Conservation (phyloP, 164 flowering plant species). For the Sextonia rubra region DNA sequence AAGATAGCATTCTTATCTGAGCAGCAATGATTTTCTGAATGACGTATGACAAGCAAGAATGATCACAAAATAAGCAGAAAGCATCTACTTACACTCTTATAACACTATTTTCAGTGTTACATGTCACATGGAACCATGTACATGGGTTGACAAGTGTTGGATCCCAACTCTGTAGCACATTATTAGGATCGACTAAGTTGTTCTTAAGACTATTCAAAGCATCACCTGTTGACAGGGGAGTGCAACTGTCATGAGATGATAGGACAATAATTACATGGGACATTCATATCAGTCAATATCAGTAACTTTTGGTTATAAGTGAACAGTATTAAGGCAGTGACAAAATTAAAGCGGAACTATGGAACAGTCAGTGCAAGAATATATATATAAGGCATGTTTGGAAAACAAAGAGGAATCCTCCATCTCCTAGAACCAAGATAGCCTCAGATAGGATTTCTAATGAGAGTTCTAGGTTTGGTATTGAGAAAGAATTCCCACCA, state of each 20-base stretch:
- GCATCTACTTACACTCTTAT: constrained; percentile 73
- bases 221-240: constrained; percentile 57
- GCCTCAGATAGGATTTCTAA: too few relatives aligned
- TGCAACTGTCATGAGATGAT: not conserved
- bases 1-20: not conserved
- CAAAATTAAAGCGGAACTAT: too few relatives aligned
- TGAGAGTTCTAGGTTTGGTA: too few relatives aligned
- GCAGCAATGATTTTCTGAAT: not conserved
- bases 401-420: too few relatives aligned
- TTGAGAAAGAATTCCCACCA: too few relatives aligned
- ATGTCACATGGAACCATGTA: constrained; percentile 95
- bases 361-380: too few relatives aligned
- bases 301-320: too few relatives aligned
- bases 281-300: not conserved
- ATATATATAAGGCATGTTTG: too few relatives aligned
- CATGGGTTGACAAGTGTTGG: constrained; percentile 94
- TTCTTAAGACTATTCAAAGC: constrained; percentile 68
- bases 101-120: constrained; percentile 90
- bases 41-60: not conserved
- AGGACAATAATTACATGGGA: not conserved
- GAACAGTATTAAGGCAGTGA: too few relatives aligned
- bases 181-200: constrained; percentile 77
- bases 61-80: not conserved
- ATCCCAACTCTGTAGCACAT: constrained; percentile 94
- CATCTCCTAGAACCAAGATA: too few relatives aligned